Evolutionary conservation across 2,329 filamentous ascomycete species (phyloP).

Genomic region (Phyllosticta paracitricarpa): DNA sequence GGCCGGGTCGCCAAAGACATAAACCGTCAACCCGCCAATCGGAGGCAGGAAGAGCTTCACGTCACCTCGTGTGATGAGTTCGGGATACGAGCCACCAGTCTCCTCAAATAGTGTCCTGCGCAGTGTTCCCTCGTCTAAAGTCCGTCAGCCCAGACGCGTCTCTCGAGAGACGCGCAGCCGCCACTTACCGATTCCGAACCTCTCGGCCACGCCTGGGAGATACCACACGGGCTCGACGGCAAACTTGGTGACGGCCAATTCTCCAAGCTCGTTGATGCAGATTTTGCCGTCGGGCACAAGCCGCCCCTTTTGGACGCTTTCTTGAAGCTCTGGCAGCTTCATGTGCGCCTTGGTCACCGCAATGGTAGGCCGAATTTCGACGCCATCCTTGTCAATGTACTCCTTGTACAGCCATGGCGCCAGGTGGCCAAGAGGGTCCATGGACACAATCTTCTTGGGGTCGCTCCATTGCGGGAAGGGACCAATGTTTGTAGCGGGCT

Average conservation of each 20-base stretch:
- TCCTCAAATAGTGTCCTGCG: conserved; percentile 87
- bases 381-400: conserved; percentile 64
- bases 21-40: conserved; percentile 90
- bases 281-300: conserved; percentile 78
- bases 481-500: conserved; percentile 82
- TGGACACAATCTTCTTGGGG: conserved; percentile 88
- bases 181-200: conserved; percentile 70
- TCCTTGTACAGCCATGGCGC: conserved; percentile 76
- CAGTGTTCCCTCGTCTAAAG: conserved; percentile 68
- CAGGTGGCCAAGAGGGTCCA: conserved; percentile 90
- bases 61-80: conserved; percentile 87
- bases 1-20: conserved; percentile 90
- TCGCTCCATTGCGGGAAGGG: conserved; percentile 86
- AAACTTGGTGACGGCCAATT: conserved; percentile 90
- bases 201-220: conserved; percentile 59
- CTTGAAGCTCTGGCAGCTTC: conserved; percentile 90
- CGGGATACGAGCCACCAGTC: conserved; percentile 90
- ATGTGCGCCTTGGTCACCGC: conserved; percentile 89
- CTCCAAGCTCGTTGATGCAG: conserved; percentile 73
- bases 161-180: not conserved
- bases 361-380: conserved; percentile 83
- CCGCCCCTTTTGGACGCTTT: conserved; percentile 71
- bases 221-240: conserved; percentile 80
- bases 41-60: conserved; percentile 94
- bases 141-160: not conserved